A percentile compares a stretch with the other conserved stretches of the same genome.
phyloP scores from a whole-genome alignment of 768 basidiomycete species.

The Tulasnella sp. region DNA sequence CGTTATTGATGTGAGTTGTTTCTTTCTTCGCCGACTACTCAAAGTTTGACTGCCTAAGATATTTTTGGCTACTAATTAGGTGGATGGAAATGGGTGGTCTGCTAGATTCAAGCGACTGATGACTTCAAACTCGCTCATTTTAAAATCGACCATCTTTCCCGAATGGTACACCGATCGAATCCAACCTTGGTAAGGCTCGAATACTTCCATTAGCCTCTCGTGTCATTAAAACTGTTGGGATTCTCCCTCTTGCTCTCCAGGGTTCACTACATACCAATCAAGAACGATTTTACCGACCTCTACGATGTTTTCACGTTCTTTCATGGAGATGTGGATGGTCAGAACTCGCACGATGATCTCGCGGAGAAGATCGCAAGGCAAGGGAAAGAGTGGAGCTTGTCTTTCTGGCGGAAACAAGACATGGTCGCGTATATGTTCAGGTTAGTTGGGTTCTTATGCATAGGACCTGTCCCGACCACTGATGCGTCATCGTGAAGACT shows the following conservation, averaged over 20 bases:
- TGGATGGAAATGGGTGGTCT: conserved; percentile 34
- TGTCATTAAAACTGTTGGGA: neutral
- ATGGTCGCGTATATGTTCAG: conserved; percentile 52
- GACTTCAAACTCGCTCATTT: conserved; percentile 29
- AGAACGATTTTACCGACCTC: conserved; percentile 55
- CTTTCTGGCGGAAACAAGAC: conserved; percentile 55
- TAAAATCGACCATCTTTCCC: conserved; percentile 38
- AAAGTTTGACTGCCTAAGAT: neutral
- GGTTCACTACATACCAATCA: conserved; percentile 67
- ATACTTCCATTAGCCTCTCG: neutral
- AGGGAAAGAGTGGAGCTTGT: conserved; percentile 50
- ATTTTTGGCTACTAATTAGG: neutral
- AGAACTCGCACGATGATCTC: conserved; percentile 50
- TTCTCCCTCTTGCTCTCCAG: conserved; percentile 47
- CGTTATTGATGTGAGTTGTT: conserved; percentile 30
- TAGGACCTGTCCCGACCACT: neutral
- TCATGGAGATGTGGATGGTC: conserved; percentile 51
- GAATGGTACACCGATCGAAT: conserved; percentile 47
- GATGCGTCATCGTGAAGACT: conserved; percentile 32
- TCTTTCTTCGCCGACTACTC: neutral
- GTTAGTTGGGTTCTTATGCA: conserved; percentile 28
- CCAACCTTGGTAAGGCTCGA: neutral
- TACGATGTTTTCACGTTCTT: conserved; percentile 69
- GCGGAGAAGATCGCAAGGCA: conserved; percentile 49
- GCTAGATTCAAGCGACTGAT: conserved; percentile 34